Evolutionary conservation across 495 filamentous ascomycete species (phyloP).

Genomic region (Xeromyces bisporus): DNA sequence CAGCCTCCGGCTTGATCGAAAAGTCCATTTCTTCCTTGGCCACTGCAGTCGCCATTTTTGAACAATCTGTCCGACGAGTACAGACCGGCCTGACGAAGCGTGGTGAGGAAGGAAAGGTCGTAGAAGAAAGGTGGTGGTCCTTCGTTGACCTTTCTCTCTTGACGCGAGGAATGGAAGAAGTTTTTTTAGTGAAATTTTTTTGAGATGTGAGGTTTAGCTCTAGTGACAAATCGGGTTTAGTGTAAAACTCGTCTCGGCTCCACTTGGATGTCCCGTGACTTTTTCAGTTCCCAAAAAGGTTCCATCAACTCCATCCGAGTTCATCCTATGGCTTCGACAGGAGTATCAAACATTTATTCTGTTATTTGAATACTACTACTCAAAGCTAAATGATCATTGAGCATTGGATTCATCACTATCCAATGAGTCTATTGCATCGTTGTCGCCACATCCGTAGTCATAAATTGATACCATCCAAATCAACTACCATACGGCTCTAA

Average conservation of each 20-base stretch:
- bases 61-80: constrained; percentile 1
- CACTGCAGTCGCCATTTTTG: constrained; percentile 38
- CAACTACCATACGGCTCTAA: too few relatives aligned
- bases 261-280: background rate
- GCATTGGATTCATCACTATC: too few relatives aligned
- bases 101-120: constrained; percentile 1
- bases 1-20: constrained; percentile 72
- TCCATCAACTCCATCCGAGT: too few relatives aligned
- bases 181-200: constrained; percentile 7
- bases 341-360: too few relatives aligned
- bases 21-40: constrained; percentile 55
- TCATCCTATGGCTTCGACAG: too few relatives aligned
- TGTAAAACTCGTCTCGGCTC: constrained; percentile 1
- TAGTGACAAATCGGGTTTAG: constrained; percentile 9
- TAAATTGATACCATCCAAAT: too few relatives aligned
- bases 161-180: constrained; percentile 6
- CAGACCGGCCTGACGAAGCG: constrained; percentile 8
- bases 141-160: background rate
- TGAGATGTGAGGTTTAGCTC: constrained; percentile 12
- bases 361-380: too few relatives aligned
- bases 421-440: too few relatives aligned
- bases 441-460: too few relatives aligned
- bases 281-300: background rate
- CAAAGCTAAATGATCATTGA: too few relatives aligned
- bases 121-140: constrained; percentile 5